Conservation (phyloP, 805 yeast species). For the Lachancea sp. region DNA sequence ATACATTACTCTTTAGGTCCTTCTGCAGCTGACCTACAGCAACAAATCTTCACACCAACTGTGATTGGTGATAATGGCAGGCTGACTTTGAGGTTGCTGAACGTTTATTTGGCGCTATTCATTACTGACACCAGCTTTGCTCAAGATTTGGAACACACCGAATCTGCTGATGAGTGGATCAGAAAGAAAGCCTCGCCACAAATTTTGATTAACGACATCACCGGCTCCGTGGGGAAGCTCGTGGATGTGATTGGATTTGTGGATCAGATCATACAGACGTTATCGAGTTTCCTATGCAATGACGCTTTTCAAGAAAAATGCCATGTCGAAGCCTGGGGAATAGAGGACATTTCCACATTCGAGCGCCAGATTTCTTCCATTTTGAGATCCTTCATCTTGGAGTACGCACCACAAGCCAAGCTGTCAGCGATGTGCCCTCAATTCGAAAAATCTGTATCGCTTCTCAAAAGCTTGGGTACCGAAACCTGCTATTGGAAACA, state of each 20-base stretch:
- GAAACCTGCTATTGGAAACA: conserved; percentile 6
- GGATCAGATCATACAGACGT: conserved; percentile 3
- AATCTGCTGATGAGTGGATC: not conserved
- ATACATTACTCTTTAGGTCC: conserved; percentile 6
- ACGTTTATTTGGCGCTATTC: conserved; percentile 3
- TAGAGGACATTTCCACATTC: not conserved
- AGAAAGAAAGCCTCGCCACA: not conserved
- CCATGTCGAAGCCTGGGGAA: not conserved
- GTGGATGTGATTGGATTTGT: conserved; percentile 6
- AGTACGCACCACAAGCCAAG: conserved; percentile 4
- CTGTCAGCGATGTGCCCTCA: conserved; percentile 1
- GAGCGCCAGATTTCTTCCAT: not conserved
- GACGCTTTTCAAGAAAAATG: conserved; percentile 1
- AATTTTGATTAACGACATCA: not conserved
- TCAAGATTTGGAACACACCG: not conserved
- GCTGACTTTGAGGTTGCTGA: conserved; percentile 3
- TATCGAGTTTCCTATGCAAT: conserved; percentile 1
- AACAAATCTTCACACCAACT: not conserved
- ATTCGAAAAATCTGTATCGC: conserved; percentile 1
- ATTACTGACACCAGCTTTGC: conserved; percentile 5
- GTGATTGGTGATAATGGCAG: conserved; percentile 2
- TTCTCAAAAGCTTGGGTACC: not conserved
- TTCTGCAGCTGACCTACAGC: not conserved
- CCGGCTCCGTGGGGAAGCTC: not conserved
- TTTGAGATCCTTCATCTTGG: conserved; percentile 2